These are phyloP conservation scores for Penicillium taxi DNA, from an alignment of 495 filamentous ascomycete genomes.

Conservation along the genomic window DNA sequence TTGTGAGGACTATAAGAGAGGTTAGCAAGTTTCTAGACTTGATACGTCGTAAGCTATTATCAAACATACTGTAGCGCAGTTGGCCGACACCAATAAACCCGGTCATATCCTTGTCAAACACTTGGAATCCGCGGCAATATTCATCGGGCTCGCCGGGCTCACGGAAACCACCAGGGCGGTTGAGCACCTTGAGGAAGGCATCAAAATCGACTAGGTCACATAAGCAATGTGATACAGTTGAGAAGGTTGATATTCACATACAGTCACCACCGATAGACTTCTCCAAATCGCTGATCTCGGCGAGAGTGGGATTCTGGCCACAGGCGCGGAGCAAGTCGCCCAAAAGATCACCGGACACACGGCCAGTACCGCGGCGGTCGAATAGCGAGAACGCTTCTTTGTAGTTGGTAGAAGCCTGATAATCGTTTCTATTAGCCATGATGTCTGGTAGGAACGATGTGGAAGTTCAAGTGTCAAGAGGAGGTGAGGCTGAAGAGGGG, in stretches of 20 bases:
- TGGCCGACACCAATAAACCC: slow-evolving; percentile 97
- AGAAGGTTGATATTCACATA: slow-evolving; percentile 52
- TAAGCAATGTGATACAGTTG: neutral
- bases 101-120: slow-evolving; percentile 98
- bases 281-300: slow-evolving; percentile 86
- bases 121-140: slow-evolving; percentile 96
- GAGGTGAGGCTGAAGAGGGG: slow-evolving; percentile 1
- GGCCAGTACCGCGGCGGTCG: slow-evolving; percentile 94
- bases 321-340: slow-evolving; percentile 93
- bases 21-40: neutral
- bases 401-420: slow-evolving; percentile 99
- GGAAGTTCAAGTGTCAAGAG: neutral
- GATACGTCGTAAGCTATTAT: too few relatives aligned
- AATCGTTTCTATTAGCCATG: slow-evolving; percentile 29
- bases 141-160: slow-evolving; percentile 96
- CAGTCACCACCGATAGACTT: slow-evolving; percentile 81
- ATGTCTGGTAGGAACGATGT: slow-evolving; percentile 6
- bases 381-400: slow-evolving; percentile 99
- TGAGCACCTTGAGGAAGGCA: slow-evolving; percentile 88
- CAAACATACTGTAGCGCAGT: slow-evolving; percentile 76
- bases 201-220: slow-evolving; percentile 81
- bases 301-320: slow-evolving; percentile 92
- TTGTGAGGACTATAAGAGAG: slow-evolving; percentile 66
- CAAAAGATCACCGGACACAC: slow-evolving; percentile 74
- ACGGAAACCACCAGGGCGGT: slow-evolving; percentile 95